phyloP scores from a whole-genome alignment of 805 yeast genomes.

The Naumovozyma dairenensis region DNA sequence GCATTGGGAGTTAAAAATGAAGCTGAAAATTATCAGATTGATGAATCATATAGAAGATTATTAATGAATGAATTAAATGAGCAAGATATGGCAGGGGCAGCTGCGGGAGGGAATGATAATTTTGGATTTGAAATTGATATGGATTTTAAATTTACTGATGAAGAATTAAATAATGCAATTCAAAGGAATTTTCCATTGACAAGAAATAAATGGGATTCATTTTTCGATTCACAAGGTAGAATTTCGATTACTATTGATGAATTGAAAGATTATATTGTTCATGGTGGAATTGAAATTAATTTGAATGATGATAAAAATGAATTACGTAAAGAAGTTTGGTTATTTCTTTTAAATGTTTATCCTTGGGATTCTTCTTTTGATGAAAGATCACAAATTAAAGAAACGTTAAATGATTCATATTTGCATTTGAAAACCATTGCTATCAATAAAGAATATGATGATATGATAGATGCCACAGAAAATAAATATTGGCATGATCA shows the following conservation, averaged over 20 bases:
- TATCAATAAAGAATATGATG: slow-evolving; percentile 29
- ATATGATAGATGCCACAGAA: slow-evolving; percentile 24
- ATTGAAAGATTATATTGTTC: slow-evolving; percentile 75
- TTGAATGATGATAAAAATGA: slow-evolving; percentile 25
- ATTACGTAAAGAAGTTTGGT: slow-evolving; percentile 73
- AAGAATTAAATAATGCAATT: slow-evolving; percentile 42
- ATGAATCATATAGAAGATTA: slow-evolving; percentile 46
- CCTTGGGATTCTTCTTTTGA: slow-evolving; percentile 77
- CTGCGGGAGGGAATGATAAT: background rate
- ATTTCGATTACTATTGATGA: slow-evolving; percentile 65
- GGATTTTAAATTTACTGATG: slow-evolving; percentile 22
- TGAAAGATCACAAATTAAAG: slow-evolving; percentile 52
- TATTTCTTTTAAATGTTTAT: slow-evolving; percentile 68
- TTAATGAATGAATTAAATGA: slow-evolving; percentile 45
- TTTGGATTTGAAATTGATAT: slow-evolving; percentile 36
- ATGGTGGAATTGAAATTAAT: slow-evolving; percentile 55
- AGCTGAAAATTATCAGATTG: slow-evolving; percentile 54
- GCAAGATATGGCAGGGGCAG: background rate
- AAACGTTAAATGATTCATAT: slow-evolving; percentile 51
- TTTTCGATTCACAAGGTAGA: slow-evolving; percentile 73
- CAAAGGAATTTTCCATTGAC: slow-evolving; percentile 43
- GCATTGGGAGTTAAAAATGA: slow-evolving; percentile 89
- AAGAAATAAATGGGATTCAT: slow-evolving; percentile 69
- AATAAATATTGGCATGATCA: slow-evolving; percentile 80
- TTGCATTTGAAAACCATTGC: slow-evolving; percentile 62